These are phyloP conservation scores for Cladosporium sphaerospermum DNA, from an alignment of 2,329 filamentous ascomycete species.

Conservation along the genomic window DNA sequence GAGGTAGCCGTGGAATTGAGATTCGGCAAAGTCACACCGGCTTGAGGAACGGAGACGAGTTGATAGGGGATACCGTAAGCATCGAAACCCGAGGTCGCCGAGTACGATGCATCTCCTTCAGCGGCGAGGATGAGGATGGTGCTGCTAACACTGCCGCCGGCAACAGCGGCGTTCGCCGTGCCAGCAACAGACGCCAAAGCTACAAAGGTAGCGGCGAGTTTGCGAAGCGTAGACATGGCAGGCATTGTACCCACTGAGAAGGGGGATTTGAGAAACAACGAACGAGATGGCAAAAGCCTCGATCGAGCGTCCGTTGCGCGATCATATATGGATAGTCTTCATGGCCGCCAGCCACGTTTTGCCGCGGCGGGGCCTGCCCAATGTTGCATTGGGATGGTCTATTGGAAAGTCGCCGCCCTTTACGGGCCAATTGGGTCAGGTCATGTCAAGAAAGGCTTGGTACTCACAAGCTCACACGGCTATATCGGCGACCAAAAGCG, in stretches of 20 bases:
- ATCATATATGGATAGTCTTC: background rate
- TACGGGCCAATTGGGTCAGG: background rate
- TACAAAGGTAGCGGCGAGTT: background rate
- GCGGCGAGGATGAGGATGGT: slow-evolving; percentile 49
- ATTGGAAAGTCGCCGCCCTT: slow-evolving; percentile 1
- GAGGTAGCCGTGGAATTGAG: slow-evolving; percentile 44
- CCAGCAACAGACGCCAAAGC: background rate
- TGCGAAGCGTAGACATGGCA: slow-evolving; percentile 2
- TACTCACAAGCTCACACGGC: slow-evolving; percentile 1
- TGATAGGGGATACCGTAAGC: slow-evolving; percentile 57
- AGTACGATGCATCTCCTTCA: slow-evolving; percentile 41
- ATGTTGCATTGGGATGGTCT: background rate
- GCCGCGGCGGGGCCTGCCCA: background rate
- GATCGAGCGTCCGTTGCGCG: background rate
- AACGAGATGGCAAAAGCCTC: background rate
- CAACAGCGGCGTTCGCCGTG: slow-evolving; percentile 3
- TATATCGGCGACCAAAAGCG: slow-evolving; percentile 1
- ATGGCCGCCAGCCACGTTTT: background rate
- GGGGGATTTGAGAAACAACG: background rate
- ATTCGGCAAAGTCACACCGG: slow-evolving; percentile 45
- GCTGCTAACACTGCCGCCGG: slow-evolving; percentile 20
- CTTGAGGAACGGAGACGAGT: slow-evolving; percentile 48
- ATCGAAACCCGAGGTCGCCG: slow-evolving; percentile 50
- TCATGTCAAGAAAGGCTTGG: slow-evolving; percentile 4
- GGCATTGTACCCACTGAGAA: too few relatives aligned